Percentiles rank a stretch among this genome's conserved stretches.
phyloP scores from a whole-genome alignment of 2,329 filamentous ascomycete species.

The Hymenotorrendiella dingleyae region DNA sequence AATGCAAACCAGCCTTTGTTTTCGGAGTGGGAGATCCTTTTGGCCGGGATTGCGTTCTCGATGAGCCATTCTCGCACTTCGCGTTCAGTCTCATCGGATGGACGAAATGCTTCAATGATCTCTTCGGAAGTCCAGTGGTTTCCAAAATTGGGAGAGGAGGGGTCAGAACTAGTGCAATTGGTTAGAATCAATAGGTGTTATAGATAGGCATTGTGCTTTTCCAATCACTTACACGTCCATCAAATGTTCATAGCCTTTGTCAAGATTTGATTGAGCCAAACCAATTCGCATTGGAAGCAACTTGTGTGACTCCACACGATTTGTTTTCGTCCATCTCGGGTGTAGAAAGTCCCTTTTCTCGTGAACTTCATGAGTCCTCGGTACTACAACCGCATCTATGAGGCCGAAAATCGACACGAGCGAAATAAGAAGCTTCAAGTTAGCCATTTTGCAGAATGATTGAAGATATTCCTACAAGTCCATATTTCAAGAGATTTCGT shows the following conservation, averaged over 20 bases:
- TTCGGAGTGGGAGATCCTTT: constrained; percentile 30
- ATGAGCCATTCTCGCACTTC: constrained; percentile 32
- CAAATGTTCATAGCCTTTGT: constrained; percentile 19
- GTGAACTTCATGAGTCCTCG: constrained; percentile 18
- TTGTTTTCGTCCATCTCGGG: constrained; percentile 22
- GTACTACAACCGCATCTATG: constrained; percentile 13
- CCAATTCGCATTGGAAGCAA: constrained; percentile 24
- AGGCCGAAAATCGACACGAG: not conserved
- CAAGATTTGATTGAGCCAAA: constrained; percentile 20
- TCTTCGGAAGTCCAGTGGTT: constrained; percentile 31
- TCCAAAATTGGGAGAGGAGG: constrained; percentile 28
- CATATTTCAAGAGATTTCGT: no score
- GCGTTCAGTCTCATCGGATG: constrained; percentile 28
- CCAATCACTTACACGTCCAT: constrained; percentile 24
- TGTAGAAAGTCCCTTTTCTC: constrained; percentile 18
- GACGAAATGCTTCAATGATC: constrained; percentile 30
- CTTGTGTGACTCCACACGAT: constrained; percentile 16
- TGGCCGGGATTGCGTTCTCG: constrained; percentile 27
- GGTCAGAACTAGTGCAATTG: not conserved
- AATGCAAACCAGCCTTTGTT: constrained; percentile 36
- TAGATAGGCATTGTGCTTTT: no score
- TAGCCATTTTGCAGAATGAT: not conserved
- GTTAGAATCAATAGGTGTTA: no score
- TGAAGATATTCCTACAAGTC: no score
- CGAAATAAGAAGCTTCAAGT: not conserved